Evolutionary conservation across 768 basidiomycete species (phyloP), one percentile per base, ranked within the genome.

Genomic region (Calocera cornea): DNA sequence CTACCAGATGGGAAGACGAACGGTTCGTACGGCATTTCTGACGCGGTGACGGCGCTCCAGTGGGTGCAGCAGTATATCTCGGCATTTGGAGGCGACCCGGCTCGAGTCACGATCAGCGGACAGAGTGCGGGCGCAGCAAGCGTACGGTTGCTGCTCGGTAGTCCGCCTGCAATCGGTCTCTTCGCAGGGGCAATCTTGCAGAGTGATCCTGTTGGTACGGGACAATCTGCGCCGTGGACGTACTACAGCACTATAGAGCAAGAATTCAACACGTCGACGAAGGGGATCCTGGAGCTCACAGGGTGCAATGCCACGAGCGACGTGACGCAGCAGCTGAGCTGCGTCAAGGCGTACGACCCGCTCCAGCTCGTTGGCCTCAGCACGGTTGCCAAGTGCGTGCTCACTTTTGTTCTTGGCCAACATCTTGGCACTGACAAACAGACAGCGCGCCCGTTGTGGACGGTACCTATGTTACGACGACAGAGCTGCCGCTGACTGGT

Each of bases 71-170:
- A 78, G 38, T 78, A 86, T 73, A 85, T 86, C 68, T 73, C 75
- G 0, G 77, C 79, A n/a, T 86, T 86, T 69, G 84, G 84, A 40
- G 85, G 85, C 0, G 84, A 86, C 74, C 81, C 81, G 1, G 72
- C 73, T 10, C 77, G 77, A 0, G 79, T 87, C 60, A 83, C 82
- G 1, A 81, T 86, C 27, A 79, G 80, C 68, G 84, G 84, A 1
- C 80, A 86, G 72, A 83, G 81, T 5, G 83, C 83, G 14, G 84
- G 83, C 33, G 83, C 80, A 11, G 79, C 76, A 40, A 77, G 80
- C 5, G 80, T 82, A 0, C 76, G 79, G 22, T 38, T 68, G 8
- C 63, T 68, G 7, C n/a, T 71, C 22, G 77, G 74, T 7, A 75
- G 77, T 1, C 72, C 75, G 8, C 74, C 74, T 2, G 77, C 78